phyloP scores from a whole-genome alignment of 1,284 basidiomycete genomes.

The Apiotrichum sp. region DNA sequence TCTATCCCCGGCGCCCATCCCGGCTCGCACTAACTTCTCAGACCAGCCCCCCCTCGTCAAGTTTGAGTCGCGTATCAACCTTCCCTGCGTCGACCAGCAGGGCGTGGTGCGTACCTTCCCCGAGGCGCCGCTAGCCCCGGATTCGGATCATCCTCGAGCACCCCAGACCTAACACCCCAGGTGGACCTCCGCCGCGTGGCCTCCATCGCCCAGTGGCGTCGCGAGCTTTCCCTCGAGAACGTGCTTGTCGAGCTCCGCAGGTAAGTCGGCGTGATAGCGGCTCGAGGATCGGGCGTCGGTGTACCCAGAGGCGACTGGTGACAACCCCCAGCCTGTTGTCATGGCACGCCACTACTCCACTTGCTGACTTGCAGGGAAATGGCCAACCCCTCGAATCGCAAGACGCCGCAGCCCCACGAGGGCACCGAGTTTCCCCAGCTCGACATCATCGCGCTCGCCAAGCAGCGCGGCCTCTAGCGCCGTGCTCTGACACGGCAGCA shows the following conservation, averaged over 20 bases:
- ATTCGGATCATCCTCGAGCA: too few relatives aligned
- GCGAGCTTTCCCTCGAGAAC: conserved; percentile 72
- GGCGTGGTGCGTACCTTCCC: conserved; percentile 53
- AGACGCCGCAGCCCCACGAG: conserved; percentile 90
- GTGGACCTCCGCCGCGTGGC: conserved; percentile 67
- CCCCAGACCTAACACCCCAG: conserved; percentile 25
- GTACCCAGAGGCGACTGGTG: too few relatives aligned
- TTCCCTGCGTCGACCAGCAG: conserved; percentile 80
- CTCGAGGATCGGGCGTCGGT: not conserved
- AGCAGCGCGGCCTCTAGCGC: conserved; percentile 26
- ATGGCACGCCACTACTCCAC: not conserved
- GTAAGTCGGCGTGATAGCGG: conserved; percentile 51
- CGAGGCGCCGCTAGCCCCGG: too few relatives aligned
- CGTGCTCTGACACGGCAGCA: too few relatives aligned
- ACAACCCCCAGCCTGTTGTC: too few relatives aligned
- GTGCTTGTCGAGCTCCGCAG: conserved; percentile 83
- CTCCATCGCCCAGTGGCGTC: conserved; percentile 67
- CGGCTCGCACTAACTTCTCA: conserved; percentile 11
- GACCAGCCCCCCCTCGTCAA: conserved; percentile 46
- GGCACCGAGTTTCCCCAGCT: conserved; percentile 54
- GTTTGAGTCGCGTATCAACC: conserved; percentile 85
- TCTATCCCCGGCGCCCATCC: not conserved
- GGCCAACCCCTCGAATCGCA: conserved; percentile 83
- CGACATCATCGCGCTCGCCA: conserved; percentile 39
- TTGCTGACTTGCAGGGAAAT: conserved; percentile 64